Conservation (phyloP, 306 rosid species). For the Ormosia emarginata region DNA sequence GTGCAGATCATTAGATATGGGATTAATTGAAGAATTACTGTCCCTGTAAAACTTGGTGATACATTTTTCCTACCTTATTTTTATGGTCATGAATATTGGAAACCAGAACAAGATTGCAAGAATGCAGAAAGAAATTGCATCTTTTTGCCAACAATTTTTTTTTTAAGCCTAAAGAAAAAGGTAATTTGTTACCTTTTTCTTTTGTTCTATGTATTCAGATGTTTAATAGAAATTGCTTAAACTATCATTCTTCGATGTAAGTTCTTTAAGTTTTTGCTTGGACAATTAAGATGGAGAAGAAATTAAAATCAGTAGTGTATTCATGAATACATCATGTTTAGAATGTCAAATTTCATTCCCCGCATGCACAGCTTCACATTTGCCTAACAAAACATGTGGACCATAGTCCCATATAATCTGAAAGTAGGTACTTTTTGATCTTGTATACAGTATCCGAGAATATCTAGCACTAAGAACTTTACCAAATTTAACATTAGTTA, state of each 20-base stretch:
- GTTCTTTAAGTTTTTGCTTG: not conserved
- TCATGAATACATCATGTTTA: not conserved
- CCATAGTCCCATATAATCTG: not conserved
- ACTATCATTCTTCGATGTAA: not conserved
- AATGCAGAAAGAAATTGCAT: not conserved
- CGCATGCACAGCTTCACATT: not conserved
- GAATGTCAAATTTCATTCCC: slow-evolving; percentile 13
- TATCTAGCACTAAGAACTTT: not conserved
- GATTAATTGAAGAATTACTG: not conserved
- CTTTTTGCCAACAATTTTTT: no score
- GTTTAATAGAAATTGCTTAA: not conserved
- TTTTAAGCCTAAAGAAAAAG: no score
- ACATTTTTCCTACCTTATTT: not conserved
- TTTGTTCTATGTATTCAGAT: not conserved
- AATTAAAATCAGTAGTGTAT: not conserved
- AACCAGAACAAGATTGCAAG: no score
- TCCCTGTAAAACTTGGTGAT: no score
- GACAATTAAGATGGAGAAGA: not conserved
- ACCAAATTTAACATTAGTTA: not conserved
- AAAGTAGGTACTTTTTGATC: not conserved
- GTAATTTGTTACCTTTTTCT: not conserved
- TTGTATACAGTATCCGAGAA: not conserved
- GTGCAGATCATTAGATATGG: not conserved
- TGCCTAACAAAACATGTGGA: not conserved
- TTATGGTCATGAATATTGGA: no score